Conservation (phyloP, 1,284 basidiomycete genomes). For the Xanthoconium separans region DNA sequence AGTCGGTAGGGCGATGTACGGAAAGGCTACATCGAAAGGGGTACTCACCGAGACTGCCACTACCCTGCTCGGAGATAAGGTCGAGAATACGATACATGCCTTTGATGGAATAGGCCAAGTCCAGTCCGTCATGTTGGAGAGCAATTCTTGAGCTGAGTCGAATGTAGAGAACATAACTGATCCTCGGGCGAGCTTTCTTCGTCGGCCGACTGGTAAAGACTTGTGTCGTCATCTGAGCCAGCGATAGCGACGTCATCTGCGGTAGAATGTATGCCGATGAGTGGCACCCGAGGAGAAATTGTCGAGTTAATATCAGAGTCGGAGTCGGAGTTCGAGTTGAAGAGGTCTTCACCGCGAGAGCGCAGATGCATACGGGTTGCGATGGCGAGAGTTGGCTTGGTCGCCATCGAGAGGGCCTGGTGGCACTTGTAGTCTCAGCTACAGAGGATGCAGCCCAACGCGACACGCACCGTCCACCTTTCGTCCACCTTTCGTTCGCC, state of each 20-base stretch:
- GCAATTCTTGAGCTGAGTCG: background rate
- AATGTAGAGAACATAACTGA: no score
- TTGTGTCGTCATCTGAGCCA: no score
- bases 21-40: background rate
- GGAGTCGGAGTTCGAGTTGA: constrained; percentile 9
- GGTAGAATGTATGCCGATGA: background rate
- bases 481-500: no score
- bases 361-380: background rate
- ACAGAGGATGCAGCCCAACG: no score
- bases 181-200: no score
- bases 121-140: constrained; percentile 15
- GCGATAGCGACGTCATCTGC: no score
- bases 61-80: no score
- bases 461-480: no score
- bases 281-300: background rate
- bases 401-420: constrained; percentile 12
- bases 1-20: no score
- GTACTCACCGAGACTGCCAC: constrained; percentile 49
- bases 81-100: constrained; percentile 51
- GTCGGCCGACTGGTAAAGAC: no score
- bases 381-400: background rate
- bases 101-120: constrained; percentile 33
- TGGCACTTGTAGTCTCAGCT: background rate
- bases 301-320: background rate
- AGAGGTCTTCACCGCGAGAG: background rate